Conservation (phyloP, 2,329 filamentous ascomycete genomes). For the Penicillium sp. region DNA sequence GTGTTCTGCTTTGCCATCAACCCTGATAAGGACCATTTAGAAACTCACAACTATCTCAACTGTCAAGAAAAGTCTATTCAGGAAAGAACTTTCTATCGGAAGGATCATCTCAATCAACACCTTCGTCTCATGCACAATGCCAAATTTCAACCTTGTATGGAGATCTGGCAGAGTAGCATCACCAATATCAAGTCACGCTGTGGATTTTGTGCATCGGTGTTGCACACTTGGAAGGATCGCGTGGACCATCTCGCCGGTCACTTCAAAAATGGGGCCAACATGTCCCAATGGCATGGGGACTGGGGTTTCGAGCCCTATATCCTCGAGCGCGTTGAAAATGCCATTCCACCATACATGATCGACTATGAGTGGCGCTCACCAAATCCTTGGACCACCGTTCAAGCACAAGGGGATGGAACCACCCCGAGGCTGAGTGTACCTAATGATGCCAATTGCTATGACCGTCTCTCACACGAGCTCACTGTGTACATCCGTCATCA, state of each 20-base stretch:
- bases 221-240: constrained; percentile 47
- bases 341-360: constrained; percentile 39
- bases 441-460: constrained; percentile 42
- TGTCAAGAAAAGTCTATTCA: constrained; percentile 62
- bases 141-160: constrained; percentile 57
- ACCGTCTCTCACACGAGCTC: constrained; percentile 42
- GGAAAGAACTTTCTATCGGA: constrained; percentile 62
- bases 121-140: constrained; percentile 60
- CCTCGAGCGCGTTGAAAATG: constrained; percentile 37
- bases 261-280: constrained; percentile 39
- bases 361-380: constrained; percentile 31
- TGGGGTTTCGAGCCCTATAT: constrained; percentile 43
- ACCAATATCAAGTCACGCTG: constrained; percentile 54
- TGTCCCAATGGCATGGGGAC: constrained; percentile 43
- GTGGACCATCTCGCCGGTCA: constrained; percentile 43
- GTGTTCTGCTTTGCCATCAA: constrained; percentile 59
- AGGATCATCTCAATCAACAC: constrained; percentile 64
- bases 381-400: constrained; percentile 34
- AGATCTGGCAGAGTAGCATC: constrained; percentile 58
- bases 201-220: constrained; percentile 43
- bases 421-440: constrained; percentile 26
- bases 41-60: constrained; percentile 58
- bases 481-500: constrained; percentile 39
- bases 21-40: constrained; percentile 57
- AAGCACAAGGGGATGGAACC: constrained; percentile 12